Conservation (phyloP, 768 basidiomycete species). For the Dioszegia aurantiaca region DNA sequence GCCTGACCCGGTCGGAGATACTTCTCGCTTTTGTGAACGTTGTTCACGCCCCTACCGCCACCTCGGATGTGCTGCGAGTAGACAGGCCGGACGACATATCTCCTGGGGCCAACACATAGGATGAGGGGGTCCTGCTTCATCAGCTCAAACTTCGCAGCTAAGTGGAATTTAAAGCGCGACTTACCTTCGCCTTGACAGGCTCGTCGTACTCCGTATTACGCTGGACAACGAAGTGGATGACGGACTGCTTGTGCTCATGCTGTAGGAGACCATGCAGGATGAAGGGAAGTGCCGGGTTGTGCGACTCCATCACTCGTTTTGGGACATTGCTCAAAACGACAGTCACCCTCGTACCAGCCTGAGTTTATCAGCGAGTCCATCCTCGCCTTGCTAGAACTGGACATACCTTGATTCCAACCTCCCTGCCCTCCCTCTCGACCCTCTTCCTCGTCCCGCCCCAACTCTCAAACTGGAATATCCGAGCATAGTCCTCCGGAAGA, state of each 20-base stretch:
- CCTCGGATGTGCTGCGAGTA: slow-evolving; percentile 87
- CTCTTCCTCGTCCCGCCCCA: slow-evolving; percentile 75
- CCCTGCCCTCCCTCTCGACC: slow-evolving; percentile 58
- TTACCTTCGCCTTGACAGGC: slow-evolving; percentile 85
- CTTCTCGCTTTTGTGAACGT: slow-evolving; percentile 94
- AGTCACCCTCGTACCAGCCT: slow-evolving; percentile 81
- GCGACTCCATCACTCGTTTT: slow-evolving; percentile 56
- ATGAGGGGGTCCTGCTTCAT: slow-evolving; percentile 69
- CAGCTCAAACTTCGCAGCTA: no score
- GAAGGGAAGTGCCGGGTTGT: slow-evolving; percentile 57
- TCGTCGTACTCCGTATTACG: slow-evolving; percentile 90
- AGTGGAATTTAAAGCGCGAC: slow-evolving; percentile 5
- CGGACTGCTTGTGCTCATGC: slow-evolving; percentile 94
- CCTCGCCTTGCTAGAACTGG: neutral
- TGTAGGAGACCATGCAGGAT: slow-evolving; percentile 77
- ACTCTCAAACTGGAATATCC: slow-evolving; percentile 95
- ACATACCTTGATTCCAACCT: slow-evolving; percentile 68
- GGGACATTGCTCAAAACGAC: slow-evolving; percentile 75
- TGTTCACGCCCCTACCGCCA: slow-evolving; percentile 87
- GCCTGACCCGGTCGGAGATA: slow-evolving; percentile 73
- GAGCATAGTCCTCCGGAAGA: slow-evolving; percentile 85
- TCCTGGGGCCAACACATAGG: slow-evolving; percentile 81
- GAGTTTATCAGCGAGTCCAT: neutral
- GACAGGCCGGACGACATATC: slow-evolving; percentile 76
- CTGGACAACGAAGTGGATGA: slow-evolving; percentile 87